Base-by-base conservation (phyloP, 2,329 filamentous ascomycete species). In the Lasiodiplodia gonubiensis region DNA sequence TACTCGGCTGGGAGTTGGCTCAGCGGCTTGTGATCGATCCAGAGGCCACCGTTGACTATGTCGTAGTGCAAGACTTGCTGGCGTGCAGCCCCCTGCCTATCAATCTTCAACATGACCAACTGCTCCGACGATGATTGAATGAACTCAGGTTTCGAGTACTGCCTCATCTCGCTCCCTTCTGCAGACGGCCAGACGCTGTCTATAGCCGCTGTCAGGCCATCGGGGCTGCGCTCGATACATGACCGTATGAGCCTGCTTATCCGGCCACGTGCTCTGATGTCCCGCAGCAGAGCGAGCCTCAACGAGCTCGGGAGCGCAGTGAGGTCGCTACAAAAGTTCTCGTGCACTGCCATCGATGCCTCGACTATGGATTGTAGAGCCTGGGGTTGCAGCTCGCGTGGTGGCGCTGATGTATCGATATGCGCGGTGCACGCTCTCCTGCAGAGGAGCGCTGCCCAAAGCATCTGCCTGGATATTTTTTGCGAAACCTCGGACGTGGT, bases 401-500 rank as follows among this genome's bases (percentile, higher is more conserved):
- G 12, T 21, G 18, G 33, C 2, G 25, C 25, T 14, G 23, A 18
- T 8, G 35, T 4, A 5, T 51, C 59, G 11, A 37, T 12, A 2
- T 4, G 11, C n/a, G 16, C 21, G 18, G 51, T 14, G 64, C 84
- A 84, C 0, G 84, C 86, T 2, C 80, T 77, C 27, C 82, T 78
- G 60, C 87, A 90, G 0, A 90, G 76, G 0, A 91, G 69, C 0
- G 88, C 83, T 0, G 87, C 83, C 75, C 83, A 84, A 0, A 90
- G 80, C 0, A 81, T 80, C 68, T 86, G 87, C 0, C 71, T 70
- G 2, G 82, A 79, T 6, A 76, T 75, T 27, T 78, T 80, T 21
- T 78, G 75, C 0, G 82, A 76, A 0, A 74, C 75, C 1, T 81
- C 75, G 0, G 75, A 72, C 21, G 86, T 80, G 0, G 57, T 74